Evolutionary conservation across 2,329 filamentous ascomycete genomes (phyloP).

Genomic region (Pyricularia grisea): DNA sequence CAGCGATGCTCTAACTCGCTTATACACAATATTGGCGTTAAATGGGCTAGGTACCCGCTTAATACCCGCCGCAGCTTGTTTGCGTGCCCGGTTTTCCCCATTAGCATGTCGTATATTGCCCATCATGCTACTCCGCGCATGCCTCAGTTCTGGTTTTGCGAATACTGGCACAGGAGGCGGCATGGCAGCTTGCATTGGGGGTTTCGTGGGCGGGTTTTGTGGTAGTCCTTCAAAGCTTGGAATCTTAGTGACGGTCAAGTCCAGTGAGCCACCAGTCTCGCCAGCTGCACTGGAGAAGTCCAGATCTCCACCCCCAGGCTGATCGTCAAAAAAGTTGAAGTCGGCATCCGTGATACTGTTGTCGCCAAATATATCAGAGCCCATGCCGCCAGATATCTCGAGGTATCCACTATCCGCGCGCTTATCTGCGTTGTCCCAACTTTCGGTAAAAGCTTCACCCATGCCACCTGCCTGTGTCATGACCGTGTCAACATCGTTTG

Average conservation of each 20-base stretch:
- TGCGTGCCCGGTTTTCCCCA: background rate
- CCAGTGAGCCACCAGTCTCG: background rate
- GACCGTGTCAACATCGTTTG: constrained; percentile 26
- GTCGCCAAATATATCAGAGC: constrained; percentile 63
- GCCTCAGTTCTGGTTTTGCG: constrained; percentile 49
- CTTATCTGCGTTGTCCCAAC: constrained; percentile 35
- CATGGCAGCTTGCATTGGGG: background rate
- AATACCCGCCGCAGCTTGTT: constrained; percentile 13
- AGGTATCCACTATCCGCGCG: constrained; percentile 48
- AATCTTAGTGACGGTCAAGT: background rate
- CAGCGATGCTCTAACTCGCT: constrained; percentile 42
- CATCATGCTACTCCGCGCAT: constrained; percentile 43
- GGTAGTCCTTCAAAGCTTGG: background rate
- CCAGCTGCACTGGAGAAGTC: constrained; percentile 1
- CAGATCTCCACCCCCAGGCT: constrained; percentile 26
- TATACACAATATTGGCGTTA: constrained; percentile 48
- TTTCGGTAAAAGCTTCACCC: constrained; percentile 22
- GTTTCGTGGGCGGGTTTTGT: background rate
- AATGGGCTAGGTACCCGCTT: constrained; percentile 50
- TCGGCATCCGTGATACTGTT: constrained; percentile 71
- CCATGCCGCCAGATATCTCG: constrained; percentile 42
- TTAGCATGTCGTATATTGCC: constrained; percentile 24
- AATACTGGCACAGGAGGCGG: constrained; percentile 28
- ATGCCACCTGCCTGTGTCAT: constrained; percentile 16
- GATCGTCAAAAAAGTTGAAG: constrained; percentile 74